Evolutionary conservation across 108 stramenopile species (phyloP).

Genomic region (Aurantiochytrium sp.): DNA sequence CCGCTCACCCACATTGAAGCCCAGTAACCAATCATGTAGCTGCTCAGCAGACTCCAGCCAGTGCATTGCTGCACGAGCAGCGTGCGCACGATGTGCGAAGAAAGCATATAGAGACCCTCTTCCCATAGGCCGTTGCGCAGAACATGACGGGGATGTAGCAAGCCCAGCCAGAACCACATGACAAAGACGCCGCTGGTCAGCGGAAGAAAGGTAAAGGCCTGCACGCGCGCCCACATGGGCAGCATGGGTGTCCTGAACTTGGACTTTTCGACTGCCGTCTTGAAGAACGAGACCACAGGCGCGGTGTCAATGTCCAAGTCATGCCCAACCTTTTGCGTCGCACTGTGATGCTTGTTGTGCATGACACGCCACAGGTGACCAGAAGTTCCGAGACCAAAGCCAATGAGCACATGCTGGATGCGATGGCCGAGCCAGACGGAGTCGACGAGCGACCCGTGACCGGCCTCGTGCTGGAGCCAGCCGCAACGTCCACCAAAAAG

Average conservation of each 20-base stretch:
- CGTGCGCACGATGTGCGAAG: not conserved
- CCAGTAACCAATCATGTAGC: not conserved
- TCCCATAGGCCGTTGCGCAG: not conserved
- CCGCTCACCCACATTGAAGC: not conserved
- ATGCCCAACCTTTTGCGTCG: conserved; percentile 80
- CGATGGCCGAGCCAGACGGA: not conserved
- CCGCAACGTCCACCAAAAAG: conserved; percentile 25
- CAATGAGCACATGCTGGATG: conserved; percentile 15
- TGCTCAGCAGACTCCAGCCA: not conserved
- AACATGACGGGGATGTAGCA: conserved; percentile 28
- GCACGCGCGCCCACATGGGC: conserved; percentile 1
- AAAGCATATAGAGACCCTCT: not conserved
- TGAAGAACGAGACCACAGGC: conserved; percentile 94
- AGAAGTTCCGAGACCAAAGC: conserved; percentile 41
- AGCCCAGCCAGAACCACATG: conserved; percentile 26
- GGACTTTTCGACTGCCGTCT: conserved; percentile 23
- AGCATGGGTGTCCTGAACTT: not conserved
- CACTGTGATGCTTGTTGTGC: conserved; percentile 96
- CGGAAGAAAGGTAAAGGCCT: conserved; percentile 20
- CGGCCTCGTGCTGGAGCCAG: conserved; percentile 34
- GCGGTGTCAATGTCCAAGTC: conserved; percentile 88
- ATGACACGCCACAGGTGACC: conserved; percentile 50
- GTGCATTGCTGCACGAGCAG: not conserved
- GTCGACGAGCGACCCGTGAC: conserved; percentile 29
- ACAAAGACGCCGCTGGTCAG: conserved; percentile 20